Percentiles rank a stretch among this genome's conserved stretches.
These are phyloP conservation scores for Boletus sensibilis DNA, from an alignment of 768 basidiomycete genomes.

Conservation along the genomic window DNA sequence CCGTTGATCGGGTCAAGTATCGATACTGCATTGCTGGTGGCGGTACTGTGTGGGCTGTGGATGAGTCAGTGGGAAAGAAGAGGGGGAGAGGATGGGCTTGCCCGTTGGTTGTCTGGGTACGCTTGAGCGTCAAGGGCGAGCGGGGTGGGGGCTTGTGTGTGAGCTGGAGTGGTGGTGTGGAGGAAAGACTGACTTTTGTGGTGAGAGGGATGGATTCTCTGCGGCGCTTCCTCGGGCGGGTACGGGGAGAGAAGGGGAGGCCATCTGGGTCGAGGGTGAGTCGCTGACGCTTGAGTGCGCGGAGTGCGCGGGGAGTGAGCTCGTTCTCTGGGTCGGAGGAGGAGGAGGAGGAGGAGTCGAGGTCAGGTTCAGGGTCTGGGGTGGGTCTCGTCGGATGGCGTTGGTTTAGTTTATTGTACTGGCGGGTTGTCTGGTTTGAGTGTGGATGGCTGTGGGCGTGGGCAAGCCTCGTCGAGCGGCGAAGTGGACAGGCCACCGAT, in stretches of 20 bases:
- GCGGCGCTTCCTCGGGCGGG: conserved; percentile 22
- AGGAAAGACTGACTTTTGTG: not conserved
- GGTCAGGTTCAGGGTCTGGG: conserved; percentile 20
- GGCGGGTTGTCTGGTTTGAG: conserved; percentile 1
- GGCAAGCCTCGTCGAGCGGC: conserved; percentile 29
- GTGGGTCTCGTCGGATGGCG: not conserved
- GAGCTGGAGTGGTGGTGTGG: not conserved
- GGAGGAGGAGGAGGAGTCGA: conserved; percentile 19
- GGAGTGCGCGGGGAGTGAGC: conserved; percentile 35
- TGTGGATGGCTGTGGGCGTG: conserved; percentile 17
- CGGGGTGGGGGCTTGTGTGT: conserved; percentile 12
- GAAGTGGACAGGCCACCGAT: conserved; percentile 31
- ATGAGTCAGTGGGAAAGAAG: not conserved
- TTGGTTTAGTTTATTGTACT: not conserved
- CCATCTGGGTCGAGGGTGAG: conserved; percentile 31
- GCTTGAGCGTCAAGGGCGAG: conserved; percentile 8
- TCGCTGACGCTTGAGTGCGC: conserved; percentile 34
- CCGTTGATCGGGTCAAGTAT: conserved; percentile 7
- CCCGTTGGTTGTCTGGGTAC: not conserved
- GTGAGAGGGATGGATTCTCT: conserved; percentile 11
- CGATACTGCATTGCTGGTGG: not conserved
- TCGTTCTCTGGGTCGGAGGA: conserved; percentile 30
- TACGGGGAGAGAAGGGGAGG: conserved; percentile 18
- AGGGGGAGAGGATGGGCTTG: not conserved
- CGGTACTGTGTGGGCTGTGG: conserved; percentile 1